Evolutionary conservation across 2,329 filamentous ascomycete species (phyloP), one percentile per base, ranked within the genome.

Genomic region (Aureobasidium sp.): DNA sequence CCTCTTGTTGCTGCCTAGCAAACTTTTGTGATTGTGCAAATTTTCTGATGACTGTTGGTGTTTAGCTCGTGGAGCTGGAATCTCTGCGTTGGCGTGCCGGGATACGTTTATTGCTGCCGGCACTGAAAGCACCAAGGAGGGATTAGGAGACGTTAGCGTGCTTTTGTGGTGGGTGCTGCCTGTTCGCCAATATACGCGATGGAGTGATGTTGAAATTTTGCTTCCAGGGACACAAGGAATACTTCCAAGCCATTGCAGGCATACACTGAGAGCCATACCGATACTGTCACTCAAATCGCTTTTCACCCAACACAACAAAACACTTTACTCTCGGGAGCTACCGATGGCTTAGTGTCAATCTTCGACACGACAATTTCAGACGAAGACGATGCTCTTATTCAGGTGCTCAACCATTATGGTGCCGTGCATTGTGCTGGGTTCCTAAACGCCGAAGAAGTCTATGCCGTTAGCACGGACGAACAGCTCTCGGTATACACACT

Each of bases 391-490:
- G 86, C 89, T 0, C 78, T 91, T 22, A 79, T 88, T 63, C 88
- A 91, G 74, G 89, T 90, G 14, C 86, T 92, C 72, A 93, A 93
- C 73, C 88, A 90, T 70, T 82, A 84, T 41, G 84, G 86, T 37
- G 90, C 88, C 0, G 83, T 93, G 66, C 88, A 91, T 72, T 87
- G 84, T 67, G 86, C 89, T 15, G 87, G 85, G 5, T 92, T 91
- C 75, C 77, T 93, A 61, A 84, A 79, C 61, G 74, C 78, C 17
- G 81, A 81, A 5, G 82, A 88, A 69, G 82, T 91, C 36, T 90
- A 85, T 66, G 88, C 87, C 4, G 75, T 92, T 11, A 90, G 87
- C 0, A 88, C 91, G 63, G 90, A 93, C 71, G 90, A 94, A 77
- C 86, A 84, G 63, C 83, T 91, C 65, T 86, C 87, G 20, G 81